Evolutionary conservation across 106 monocot genomes (phyloP).

Genomic region (Iris macrosiphon): DNA sequence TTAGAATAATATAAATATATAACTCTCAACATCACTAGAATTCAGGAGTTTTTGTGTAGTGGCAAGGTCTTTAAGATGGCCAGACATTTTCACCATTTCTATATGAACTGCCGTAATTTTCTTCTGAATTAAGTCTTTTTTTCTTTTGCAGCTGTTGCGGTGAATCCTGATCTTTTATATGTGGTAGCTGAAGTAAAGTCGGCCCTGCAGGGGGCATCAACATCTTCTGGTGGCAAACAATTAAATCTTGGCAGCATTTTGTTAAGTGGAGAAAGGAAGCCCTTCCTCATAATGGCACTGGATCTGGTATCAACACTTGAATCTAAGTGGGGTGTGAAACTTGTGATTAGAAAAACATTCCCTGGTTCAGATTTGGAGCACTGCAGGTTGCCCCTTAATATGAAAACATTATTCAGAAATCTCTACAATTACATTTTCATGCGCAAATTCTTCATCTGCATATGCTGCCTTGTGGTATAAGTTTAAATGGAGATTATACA

Average conservation of each 20-base stretch:
- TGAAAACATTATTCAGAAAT: background rate
- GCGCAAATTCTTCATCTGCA: background rate
- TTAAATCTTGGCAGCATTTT: slow-evolving; percentile 37
- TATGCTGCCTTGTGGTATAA: too few species aligned
- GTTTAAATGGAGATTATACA: background rate
- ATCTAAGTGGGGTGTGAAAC: slow-evolving; percentile 73
- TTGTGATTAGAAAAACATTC: slow-evolving; percentile 60
- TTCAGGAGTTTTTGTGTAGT: too few species aligned
- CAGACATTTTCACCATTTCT: too few species aligned
- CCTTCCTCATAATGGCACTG: slow-evolving; percentile 66
- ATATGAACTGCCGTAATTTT: too few species aligned
- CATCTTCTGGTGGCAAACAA: slow-evolving; percentile 20
- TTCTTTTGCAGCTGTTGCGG: slow-evolving; percentile 78
- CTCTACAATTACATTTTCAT: background rate
- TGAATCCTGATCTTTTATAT: slow-evolving; percentile 78
- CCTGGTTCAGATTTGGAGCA: slow-evolving; percentile 76
- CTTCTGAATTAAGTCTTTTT: slow-evolving; percentile 7
- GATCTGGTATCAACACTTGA: slow-evolving; percentile 83
- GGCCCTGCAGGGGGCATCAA: slow-evolving; percentile 16
- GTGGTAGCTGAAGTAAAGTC: slow-evolving; percentile 59
- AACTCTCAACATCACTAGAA: too few species aligned
- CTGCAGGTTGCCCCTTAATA: slow-evolving; percentile 46
- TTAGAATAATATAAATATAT: too few species aligned
- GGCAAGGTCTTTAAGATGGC: too few species aligned
- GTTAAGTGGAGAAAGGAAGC: slow-evolving; percentile 28